A percentile compares a stretch with the other conserved stretches of the same genome.
Evolutionary conservation across 441 rosid genomes (phyloP).

Genomic region (Daphne laureola): DNA sequence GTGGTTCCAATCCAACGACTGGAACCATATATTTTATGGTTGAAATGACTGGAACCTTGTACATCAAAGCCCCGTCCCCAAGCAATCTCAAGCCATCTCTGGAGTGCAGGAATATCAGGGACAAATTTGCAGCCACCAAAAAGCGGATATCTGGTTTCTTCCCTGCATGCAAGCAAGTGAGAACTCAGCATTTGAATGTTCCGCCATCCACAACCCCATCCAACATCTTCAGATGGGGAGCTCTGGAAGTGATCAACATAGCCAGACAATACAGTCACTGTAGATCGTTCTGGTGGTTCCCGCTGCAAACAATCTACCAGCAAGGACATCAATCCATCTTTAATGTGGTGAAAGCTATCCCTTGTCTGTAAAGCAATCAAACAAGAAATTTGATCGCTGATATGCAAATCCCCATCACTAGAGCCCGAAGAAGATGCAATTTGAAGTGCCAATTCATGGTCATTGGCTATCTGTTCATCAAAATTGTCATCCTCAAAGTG

Average conservation of each 20-base stretch:
- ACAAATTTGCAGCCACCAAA: conserved; percentile 65
- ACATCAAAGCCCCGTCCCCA: conserved; percentile 72
- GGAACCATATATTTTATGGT: conserved; percentile 39
- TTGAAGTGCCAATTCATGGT: conserved; percentile 29
- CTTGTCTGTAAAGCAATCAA: conserved; percentile 38
- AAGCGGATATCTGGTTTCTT: conserved; percentile 36
- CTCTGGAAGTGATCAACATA: conserved; percentile 62
- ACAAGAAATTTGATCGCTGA: conserved; percentile 22
- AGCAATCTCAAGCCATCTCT: conserved; percentile 76
- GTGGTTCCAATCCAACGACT: conserved; percentile 61
- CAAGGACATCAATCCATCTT: conserved; percentile 52
- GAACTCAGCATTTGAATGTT: conserved; percentile 80
- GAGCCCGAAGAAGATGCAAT: conserved; percentile 25
- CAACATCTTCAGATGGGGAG: conserved; percentile 37
- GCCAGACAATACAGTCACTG: conserved; percentile 35
- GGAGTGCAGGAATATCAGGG: conserved; percentile 66
- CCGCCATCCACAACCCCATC: conserved; percentile 92
- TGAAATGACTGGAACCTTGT: conserved; percentile 52
- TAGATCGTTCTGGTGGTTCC: conserved; percentile 22
- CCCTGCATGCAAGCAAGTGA: conserved; percentile 46
- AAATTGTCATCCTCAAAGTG: conserved; percentile 51
- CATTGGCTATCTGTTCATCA: conserved; percentile 22
- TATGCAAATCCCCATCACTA: not conserved
- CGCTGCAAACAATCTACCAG: conserved; percentile 39
- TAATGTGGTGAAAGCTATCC: conserved; percentile 34